A percentile compares a stretch with the other conserved stretches of the same genome.
These are phyloP conservation scores for Limonium bicolor DNA, from an alignment of 148 eudicot species.

Conservation along the genomic window DNA sequence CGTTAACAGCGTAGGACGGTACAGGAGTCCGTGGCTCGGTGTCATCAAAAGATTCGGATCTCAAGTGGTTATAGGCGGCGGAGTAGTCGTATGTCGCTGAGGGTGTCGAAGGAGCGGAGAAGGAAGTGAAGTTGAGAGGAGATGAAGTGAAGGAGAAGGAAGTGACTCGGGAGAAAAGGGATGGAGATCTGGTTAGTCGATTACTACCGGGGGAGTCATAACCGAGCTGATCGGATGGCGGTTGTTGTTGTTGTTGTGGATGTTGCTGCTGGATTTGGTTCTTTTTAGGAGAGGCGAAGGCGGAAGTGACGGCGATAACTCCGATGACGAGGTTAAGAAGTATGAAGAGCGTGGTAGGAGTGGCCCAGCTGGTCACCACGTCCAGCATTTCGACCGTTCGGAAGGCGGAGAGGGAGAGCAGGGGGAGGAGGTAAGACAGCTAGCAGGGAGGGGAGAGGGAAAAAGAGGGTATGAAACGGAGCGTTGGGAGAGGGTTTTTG, in stretches of 20 bases:
- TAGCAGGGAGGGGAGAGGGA: not conserved
- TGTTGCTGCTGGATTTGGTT: slow-evolving; percentile 4
- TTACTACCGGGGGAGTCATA: not conserved
- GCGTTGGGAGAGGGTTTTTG: no score
- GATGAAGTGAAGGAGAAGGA: slow-evolving; percentile 35
- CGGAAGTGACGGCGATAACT: slow-evolving; percentile 24
- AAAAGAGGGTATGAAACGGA: no score
- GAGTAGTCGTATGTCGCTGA: not conserved
- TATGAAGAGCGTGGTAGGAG: slow-evolving; percentile 48
- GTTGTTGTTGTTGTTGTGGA: not conserved
- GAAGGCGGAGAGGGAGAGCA: not conserved
- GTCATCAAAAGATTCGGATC: not conserved
- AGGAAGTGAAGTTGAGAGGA: no score
- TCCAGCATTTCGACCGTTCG: slow-evolving; percentile 12
- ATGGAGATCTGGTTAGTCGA: slow-evolving; percentile 26
- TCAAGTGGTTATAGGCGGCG: not conserved
- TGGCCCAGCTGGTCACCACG: slow-evolving; percentile 34
- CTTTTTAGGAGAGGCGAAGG: slow-evolving; percentile 5
- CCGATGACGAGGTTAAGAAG: slow-evolving; percentile 42
- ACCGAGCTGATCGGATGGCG: not conserved
- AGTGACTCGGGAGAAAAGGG: slow-evolving; percentile 37
- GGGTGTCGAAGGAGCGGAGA: no score
- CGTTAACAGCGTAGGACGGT: not conserved
- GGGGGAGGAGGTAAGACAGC: not conserved
- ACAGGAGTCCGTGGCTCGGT: no score